Conservation (phyloP, 2,329 filamentous ascomycete genomes). For the Proliferodiscus dingleyae region DNA sequence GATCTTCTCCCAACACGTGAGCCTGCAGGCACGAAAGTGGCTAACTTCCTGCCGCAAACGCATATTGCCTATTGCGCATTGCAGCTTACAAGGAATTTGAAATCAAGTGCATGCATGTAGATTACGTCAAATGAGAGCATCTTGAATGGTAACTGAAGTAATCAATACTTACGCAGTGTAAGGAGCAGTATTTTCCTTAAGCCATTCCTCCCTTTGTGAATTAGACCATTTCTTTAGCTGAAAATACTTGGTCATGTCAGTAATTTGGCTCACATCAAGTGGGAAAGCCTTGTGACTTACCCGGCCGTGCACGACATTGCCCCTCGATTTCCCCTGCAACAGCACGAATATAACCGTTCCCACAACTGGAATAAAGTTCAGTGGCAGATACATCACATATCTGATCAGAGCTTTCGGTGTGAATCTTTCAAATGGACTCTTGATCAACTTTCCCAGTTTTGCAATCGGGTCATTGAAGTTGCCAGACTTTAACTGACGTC, state of each 20-base stretch:
- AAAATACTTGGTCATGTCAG: conserved; percentile 62
- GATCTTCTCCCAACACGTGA: no score
- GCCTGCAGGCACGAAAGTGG: no score
- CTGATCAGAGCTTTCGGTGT: conserved; percentile 62
- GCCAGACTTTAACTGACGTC: conserved; percentile 66
- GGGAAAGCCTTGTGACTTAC: conserved; percentile 39
- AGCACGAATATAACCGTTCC: conserved; percentile 78
- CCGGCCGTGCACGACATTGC: conserved; percentile 44
- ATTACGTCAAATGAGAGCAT: neutral
- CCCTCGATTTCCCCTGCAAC: conserved; percentile 55
- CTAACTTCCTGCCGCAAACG: no score
- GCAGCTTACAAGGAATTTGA: no score
- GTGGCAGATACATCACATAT: conserved; percentile 67
- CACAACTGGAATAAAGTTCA: conserved; percentile 89
- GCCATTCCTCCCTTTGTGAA: conserved; percentile 60
- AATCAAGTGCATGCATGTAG: no score
- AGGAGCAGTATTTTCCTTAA: conserved; percentile 64
- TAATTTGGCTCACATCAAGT: neutral
- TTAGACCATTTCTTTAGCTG: conserved; percentile 80
- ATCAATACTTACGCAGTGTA: conserved; percentile 68
- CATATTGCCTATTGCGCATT: no score
- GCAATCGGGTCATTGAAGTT: conserved; percentile 45
- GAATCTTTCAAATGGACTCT: conserved; percentile 52
- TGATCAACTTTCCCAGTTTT: conserved; percentile 52
- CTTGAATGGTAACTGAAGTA: neutral